phyloP scores from a whole-genome alignment of 352 stramenopile species.

The Phytophthora meadii region DNA sequence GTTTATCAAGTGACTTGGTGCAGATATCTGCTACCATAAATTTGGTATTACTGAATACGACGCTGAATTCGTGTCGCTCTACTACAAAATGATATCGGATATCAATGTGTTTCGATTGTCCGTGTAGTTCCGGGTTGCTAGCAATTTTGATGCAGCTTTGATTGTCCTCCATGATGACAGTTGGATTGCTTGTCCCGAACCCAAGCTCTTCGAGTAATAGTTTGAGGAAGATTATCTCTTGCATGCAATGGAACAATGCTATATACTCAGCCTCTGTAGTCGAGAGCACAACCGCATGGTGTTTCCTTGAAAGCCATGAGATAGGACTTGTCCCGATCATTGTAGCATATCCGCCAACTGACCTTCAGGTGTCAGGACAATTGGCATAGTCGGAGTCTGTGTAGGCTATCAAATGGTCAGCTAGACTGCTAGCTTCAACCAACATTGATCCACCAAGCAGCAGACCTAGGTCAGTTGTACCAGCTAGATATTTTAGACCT shows the following conservation, averaged over 20 bases:
- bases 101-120: not conserved
- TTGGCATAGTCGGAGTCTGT: no score
- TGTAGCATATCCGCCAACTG: not conserved
- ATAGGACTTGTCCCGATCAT: not conserved
- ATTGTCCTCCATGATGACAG: not conserved
- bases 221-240: not conserved
- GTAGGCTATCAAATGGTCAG: no score
- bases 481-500: no score
- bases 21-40: not conserved
- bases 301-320: not conserved
- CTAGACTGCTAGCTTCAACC: no score
- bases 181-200: not conserved
- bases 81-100: not conserved
- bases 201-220: not conserved
- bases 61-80: not conserved
- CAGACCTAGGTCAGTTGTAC: no score
- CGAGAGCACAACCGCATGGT: constrained; percentile 32
- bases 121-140: not conserved
- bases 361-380: not conserved
- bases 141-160: not conserved
- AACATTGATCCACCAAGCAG: no score
- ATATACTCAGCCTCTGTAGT: constrained; percentile 35
- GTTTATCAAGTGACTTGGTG: not conserved
- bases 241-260: constrained; percentile 29
- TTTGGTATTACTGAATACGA: constrained; percentile 7